Evolutionary conservation across 2,329 filamentous ascomycete species (phyloP), one percentile per base, ranked within the genome.

Genomic region (Cytospora leucostoma): DNA sequence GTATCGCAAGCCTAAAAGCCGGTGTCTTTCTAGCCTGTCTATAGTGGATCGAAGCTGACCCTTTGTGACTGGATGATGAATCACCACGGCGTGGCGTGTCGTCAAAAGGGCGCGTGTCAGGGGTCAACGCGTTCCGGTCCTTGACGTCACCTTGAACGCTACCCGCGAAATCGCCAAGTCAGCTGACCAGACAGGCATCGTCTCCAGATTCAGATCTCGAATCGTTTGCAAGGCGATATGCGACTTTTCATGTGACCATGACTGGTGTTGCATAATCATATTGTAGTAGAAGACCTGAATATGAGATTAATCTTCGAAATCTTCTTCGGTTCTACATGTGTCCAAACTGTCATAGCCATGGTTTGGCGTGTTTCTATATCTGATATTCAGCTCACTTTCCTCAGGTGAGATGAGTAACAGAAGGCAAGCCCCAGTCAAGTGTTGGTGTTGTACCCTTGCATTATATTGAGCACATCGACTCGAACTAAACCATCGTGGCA

Each of bases 31-130:
- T 49, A 11, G 13, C 3, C 21, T 54, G 37, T 15, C 7, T 13
- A 37, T 11, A 2, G 6, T 7, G 32, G 17, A 34, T 53, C 15
- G 3, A 13, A 47, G 7, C 5, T 15, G 10, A 27, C 7, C 50
- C n/a, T 63, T 47, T 19, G 38, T 52, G 6, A n/a, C 8, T 19
- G 52, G 4, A 7, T 35, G 40, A 44, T 63, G 64, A 60, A 54
- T 65, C 61, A 63, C 37, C 10, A 5, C 64, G 64, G 63, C 61
- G 47, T 63, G 64, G 63, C 61, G 47, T 63, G 64, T 65, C 64
- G 54, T 61, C 7, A 13, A 6, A 58, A 66, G 62, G 64, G 64
- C 64, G 64, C 58, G 61, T 33, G 50, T 17, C 49, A 35, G 37
- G 56, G 56, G 38, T 56, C 27, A 35, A 44, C 33, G 40, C 32